Evolutionary conservation across 495 filamentous ascomycete genomes (phyloP), one percentile per base, ranked within the genome.

Genomic region (Aspergillus diversus): DNA sequence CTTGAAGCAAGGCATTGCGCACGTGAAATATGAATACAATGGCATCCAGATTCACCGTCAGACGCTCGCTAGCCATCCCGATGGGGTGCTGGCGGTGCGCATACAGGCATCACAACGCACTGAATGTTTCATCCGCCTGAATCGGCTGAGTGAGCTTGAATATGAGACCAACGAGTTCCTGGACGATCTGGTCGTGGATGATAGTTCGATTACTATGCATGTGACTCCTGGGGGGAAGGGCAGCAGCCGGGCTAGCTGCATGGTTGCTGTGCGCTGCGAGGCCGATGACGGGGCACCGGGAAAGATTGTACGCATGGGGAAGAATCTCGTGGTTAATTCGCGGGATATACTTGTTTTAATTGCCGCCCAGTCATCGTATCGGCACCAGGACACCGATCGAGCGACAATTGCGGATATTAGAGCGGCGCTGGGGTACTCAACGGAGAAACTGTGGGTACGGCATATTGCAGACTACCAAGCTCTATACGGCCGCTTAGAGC

Each of bases 121-220:
- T 3, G 66, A 72, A 31, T 72, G 72, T 37, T 53, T 73, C 6
- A 51, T 77, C 16, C 67, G 74, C 5, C 53, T 77, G 34, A 69
- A 67, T 12, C 70, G 74, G 2, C 63, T 77, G 65, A 74, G 73
- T 32, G 73, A 77, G 46, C 57, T 74, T 31, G 73, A 77, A 55
- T 78, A 71, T 58, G 74, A 79, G 68, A 74, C 71, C 15, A 74
- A 75, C 64, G 75, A 78, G 59, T 80, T 74, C 65, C 68, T 77
- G 11, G 77, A 80, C 66, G 73, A 70, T 56, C 48, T 75, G 15
- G 39, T 13, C 43, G 68, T 68, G 5, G 53, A 60, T 2, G 63
- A 70, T 11, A 61, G 67, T 39, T 69, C 63, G 7, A 71, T 78
- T 57, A 72, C 64, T 1, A 80, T 80, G 76, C 72, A 75, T 33